These are phyloP conservation scores for Leishmania turanica DNA, from an alignment of 208 protist genomes.

Conservation along the genomic window DNA sequence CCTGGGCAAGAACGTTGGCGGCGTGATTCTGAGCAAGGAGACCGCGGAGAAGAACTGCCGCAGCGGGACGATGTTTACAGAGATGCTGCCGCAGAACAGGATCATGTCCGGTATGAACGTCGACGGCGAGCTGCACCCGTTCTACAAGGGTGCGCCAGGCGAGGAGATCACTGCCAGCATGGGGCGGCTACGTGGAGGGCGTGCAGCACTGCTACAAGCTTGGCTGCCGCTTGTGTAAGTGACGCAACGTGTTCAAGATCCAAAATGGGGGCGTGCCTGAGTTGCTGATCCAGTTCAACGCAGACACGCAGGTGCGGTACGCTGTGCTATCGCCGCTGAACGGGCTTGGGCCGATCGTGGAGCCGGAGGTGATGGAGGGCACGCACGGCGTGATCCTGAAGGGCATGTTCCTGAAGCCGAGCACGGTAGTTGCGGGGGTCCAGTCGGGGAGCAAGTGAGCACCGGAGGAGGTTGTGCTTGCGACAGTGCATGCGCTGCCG, in stretches of 20 bases:
- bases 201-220: slow-evolving; percentile 93
- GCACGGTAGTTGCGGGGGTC: slow-evolving; percentile 95
- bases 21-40: slow-evolving; percentile 98
- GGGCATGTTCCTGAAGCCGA: slow-evolving; percentile 97
- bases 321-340: slow-evolving; percentile 95
- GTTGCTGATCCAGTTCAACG: slow-evolving; percentile 92
- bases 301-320: slow-evolving; percentile 94
- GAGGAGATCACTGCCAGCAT: slow-evolving; percentile 96
- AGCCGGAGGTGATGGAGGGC: slow-evolving; percentile 97
- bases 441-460: slow-evolving; percentile 64
- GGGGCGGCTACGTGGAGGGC: slow-evolving; percentile 92
- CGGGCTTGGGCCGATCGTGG: slow-evolving; percentile 98
- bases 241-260: slow-evolving; percentile 95
- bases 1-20: slow-evolving; percentile 94
- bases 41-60: slow-evolving; percentile 95
- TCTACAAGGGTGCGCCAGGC: slow-evolving; percentile 83
- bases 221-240: slow-evolving; percentile 98
- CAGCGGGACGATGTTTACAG: slow-evolving; percentile 87
- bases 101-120: slow-evolving; percentile 97
- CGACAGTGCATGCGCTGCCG: slow-evolving; percentile 90
- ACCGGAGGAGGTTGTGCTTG: slow-evolving; percentile 84
- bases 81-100: slow-evolving; percentile 79
- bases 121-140: slow-evolving; percentile 85
- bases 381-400: slow-evolving; percentile 94
- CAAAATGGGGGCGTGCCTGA: slow-evolving; percentile 91